These are phyloP conservation scores for Amanita polypyramis DNA, from an alignment of 768 basidiomycete genomes.

Conservation along the genomic window DNA sequence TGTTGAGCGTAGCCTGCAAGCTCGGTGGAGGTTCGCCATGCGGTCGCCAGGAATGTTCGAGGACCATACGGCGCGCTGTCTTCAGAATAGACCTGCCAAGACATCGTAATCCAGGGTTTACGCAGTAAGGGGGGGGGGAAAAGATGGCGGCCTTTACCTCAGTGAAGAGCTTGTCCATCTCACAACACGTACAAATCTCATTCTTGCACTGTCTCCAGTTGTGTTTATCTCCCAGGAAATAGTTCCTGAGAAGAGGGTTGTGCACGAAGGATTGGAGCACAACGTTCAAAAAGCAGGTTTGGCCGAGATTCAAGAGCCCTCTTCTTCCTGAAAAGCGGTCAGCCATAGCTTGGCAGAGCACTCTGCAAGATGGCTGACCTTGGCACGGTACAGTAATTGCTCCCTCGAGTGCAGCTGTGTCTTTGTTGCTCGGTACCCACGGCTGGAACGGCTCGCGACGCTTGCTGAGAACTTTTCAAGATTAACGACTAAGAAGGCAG, in stretches of 20 bases:
- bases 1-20: constrained; percentile 91
- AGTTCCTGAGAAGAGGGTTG: constrained; percentile 83
- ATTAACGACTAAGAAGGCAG: neutral
- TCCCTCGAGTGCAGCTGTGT: constrained; percentile 35
- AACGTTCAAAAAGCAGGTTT: constrained; percentile 92
- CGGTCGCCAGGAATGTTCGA: constrained; percentile 69
- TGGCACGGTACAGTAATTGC: constrained; percentile 57
- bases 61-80: constrained; percentile 67
- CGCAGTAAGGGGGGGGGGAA: neutral
- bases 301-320: constrained; percentile 79
- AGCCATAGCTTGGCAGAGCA: neutral
- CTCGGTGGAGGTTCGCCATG: constrained; percentile 75
- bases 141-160: constrained; percentile 35
- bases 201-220: constrained; percentile 60
- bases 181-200: constrained; percentile 79
- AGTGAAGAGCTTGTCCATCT: constrained; percentile 81
- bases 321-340: constrained; percentile 48
- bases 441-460: constrained; percentile 24
- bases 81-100: constrained; percentile 41
- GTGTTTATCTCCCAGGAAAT: constrained; percentile 87
- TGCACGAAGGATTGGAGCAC: constrained; percentile 83
- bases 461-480: constrained; percentile 22
- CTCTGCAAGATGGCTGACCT: constrained; percentile 30
- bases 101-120: neutral
- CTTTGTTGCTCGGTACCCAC: constrained; percentile 30